A percentile compares a stretch with the other conserved stretches of the same genome.
Evolutionary conservation across 2,329 filamentous ascomycete species (phyloP).

Genomic region (Periconia sp.): DNA sequence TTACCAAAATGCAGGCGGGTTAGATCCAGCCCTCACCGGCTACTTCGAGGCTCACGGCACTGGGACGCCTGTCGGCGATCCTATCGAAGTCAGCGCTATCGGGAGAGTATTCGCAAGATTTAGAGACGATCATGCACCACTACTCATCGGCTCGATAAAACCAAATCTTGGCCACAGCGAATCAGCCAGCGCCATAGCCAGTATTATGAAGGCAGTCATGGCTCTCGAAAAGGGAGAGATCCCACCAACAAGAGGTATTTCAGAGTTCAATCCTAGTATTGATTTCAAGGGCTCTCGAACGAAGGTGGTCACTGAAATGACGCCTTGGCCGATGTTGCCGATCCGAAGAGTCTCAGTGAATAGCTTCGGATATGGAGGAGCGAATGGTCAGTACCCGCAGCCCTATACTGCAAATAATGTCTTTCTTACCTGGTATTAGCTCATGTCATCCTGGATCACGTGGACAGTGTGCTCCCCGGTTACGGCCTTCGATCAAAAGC

Average conservation of each 20-base stretch:
- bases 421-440: slow-evolving; percentile 3
- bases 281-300: slow-evolving; percentile 14
- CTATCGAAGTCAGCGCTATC: slow-evolving; percentile 26
- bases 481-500: too few relatives aligned
- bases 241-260: slow-evolving; percentile 28
- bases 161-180: slow-evolving; percentile 42
- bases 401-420: neutral
- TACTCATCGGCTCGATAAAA: slow-evolving; percentile 35
- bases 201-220: slow-evolving; percentile 36
- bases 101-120: slow-evolving; percentile 14
- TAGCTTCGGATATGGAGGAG: slow-evolving; percentile 24
- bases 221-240: slow-evolving; percentile 31
- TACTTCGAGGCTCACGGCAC: slow-evolving; percentile 36
- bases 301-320: slow-evolving; percentile 19
- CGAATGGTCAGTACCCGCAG: slow-evolving; percentile 9
- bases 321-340: slow-evolving; percentile 13
- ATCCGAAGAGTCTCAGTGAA: slow-evolving; percentile 13
- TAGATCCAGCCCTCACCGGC: slow-evolving; percentile 7
- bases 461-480: neutral
- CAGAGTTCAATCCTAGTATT: slow-evolving; percentile 18
- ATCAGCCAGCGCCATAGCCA: slow-evolving; percentile 29
- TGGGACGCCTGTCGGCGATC: slow-evolving; percentile 36
- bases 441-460: slow-evolving; percentile 15
- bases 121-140: slow-evolving; percentile 4
- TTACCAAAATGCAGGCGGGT: slow-evolving; percentile 17